Percentiles rank a stretch among this genome's conserved stretches.
Evolutionary conservation across 805 yeast species (phyloP).

Genomic region (Tetrapisispora phaffii): DNA sequence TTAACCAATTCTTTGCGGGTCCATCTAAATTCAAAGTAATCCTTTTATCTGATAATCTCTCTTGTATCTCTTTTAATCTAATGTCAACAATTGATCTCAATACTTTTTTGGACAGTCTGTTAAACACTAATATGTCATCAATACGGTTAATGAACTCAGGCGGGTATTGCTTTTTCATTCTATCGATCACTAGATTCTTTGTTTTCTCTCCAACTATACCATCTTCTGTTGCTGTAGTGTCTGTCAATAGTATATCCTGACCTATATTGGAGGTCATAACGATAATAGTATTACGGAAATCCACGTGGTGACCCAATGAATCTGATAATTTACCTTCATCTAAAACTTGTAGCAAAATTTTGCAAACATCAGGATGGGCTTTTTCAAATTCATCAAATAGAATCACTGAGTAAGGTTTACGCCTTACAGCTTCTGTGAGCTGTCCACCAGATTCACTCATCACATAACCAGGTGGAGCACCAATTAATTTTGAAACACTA

Average conservation of each 20-base stretch:
- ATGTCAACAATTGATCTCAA: conserved; percentile 76
- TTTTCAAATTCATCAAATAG: conserved; percentile 94
- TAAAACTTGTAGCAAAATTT: conserved; percentile 77
- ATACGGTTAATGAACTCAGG: conserved; percentile 93
- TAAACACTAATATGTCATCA: conserved; percentile 89
- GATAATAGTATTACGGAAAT: conserved; percentile 87
- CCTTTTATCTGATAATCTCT: conserved; percentile 67
- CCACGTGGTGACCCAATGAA: conserved; percentile 88
- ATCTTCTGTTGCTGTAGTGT: conserved; percentile 50
- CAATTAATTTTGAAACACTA: conserved; percentile 80
- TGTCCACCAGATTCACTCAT: conserved; percentile 93
- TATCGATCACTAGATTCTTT: conserved; percentile 51
- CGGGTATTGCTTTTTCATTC: conserved; percentile 66
- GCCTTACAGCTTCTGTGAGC: conserved; percentile 87
- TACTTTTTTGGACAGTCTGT: conserved; percentile 71
- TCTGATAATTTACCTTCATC: conserved; percentile 95
- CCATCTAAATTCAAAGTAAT: conserved; percentile 49
- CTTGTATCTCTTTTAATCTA: conserved; percentile 71
- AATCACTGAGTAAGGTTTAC: conserved; percentile 90
- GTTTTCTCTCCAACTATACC: conserved; percentile 48
- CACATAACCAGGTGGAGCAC: conserved; percentile 97
- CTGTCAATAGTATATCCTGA: conserved; percentile 73
- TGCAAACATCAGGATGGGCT: conserved; percentile 93
- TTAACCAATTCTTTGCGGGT: conserved; percentile 67
- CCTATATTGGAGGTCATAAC: conserved; percentile 97